Evolutionary conservation across 2,329 filamentous ascomycete genomes (phyloP).

Genomic region (Colletotrichum sp.): DNA sequence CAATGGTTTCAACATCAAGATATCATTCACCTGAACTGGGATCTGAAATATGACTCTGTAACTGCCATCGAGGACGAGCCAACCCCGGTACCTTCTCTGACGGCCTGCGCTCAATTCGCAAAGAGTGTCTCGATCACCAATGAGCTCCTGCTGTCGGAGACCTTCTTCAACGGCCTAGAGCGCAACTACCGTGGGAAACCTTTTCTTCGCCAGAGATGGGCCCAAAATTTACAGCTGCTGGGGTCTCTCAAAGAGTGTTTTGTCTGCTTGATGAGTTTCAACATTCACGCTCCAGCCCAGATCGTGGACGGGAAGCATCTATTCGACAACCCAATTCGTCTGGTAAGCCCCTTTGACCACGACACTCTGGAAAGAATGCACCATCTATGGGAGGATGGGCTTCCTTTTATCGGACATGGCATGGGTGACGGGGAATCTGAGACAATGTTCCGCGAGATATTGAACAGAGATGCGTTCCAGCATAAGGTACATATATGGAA

Average conservation of each 20-base stretch:
- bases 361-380: fast-evolving
- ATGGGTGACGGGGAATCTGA: fast-evolving
- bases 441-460: fast-evolving
- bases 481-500: fast-evolving
- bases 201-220: neutral
- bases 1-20: neutral
- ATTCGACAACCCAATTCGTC: fast-evolving
- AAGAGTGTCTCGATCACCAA: neutral
- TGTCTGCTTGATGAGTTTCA: neutral
- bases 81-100: neutral
- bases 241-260: neutral
- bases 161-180: neutral
- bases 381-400: neutral
- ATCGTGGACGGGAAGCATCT: fast-evolving
- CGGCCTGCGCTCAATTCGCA: neutral
- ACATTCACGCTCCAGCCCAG: neutral
- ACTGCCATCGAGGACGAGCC: neutral
- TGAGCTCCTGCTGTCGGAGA: fast-evolving
- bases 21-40: neutral
- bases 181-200: fast-evolving
- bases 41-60: fast-evolving
- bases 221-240: neutral
- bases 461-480: neutral
- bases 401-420: neutral
- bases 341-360: fast-evolving